Evolutionary conservation across 768 basidiomycete genomes (phyloP).

Genomic region (Boletus coccyginus): DNA sequence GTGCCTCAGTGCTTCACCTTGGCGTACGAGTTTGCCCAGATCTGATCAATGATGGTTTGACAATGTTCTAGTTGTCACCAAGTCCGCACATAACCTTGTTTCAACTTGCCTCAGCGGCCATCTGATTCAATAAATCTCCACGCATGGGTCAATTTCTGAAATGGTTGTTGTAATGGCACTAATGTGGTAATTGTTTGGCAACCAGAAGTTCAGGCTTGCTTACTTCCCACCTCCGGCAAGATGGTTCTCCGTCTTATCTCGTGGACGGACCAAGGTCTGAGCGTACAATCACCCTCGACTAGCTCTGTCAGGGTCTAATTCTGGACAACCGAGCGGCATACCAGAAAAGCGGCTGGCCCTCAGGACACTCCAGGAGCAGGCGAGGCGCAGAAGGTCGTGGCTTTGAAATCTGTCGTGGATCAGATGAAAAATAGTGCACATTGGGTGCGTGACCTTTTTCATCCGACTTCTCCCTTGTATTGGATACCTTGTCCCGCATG

Average conservation of each 20-base stretch:
- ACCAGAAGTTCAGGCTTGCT: not conserved
- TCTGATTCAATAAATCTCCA: no score
- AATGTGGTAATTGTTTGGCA: not conserved
- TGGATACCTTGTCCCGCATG: conserved; percentile 7
- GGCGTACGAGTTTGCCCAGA: not conserved
- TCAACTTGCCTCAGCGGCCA: not conserved
- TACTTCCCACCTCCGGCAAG: conserved; percentile 48
- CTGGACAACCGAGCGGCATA: conserved; percentile 57
- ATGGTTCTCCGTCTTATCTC: conserved; percentile 32
- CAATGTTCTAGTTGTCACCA: not conserved
- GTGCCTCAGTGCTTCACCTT: no score
- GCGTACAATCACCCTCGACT: conserved; percentile 58
- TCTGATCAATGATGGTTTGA: not conserved
- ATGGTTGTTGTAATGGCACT: no score
- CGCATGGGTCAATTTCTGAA: not conserved
- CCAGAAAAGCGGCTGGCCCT: conserved; percentile 51
- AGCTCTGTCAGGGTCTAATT: conserved; percentile 59
- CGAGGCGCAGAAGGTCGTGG: conserved; percentile 6
- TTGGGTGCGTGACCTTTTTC: conserved; percentile 7
- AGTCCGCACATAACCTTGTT: not conserved
- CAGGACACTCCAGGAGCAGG: conserved; percentile 38
- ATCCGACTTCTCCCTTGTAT: conserved; percentile 4
- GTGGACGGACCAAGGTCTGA: conserved; percentile 82
- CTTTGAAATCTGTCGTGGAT: conserved; percentile 56
- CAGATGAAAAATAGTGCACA: conserved; percentile 30